Conservation (phyloP, 352 stramenopile species). For the Phytophthora kernoviae region DNA sequence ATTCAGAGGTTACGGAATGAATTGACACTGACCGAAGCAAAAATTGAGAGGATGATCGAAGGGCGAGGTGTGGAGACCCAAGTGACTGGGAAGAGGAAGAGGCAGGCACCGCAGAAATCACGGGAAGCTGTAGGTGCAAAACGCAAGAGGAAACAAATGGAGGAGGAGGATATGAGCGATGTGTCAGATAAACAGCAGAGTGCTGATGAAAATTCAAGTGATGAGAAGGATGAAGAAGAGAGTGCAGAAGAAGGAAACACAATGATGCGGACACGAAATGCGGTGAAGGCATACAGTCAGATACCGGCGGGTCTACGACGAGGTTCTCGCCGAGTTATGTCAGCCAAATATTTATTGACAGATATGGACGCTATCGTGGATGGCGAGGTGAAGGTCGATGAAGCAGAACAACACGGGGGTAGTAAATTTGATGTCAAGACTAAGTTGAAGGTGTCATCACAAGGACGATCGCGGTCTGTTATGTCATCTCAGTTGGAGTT, state of each 20-base stretch:
- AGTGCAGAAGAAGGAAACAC: conserved; percentile 14
- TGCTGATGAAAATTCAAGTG: conserved; percentile 12
- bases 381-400: conserved; percentile 19
- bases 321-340: conserved; percentile 41
- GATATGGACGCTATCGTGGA: conserved; percentile 53
- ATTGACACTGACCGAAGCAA: conserved; percentile 18
- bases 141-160: conserved; percentile 23
- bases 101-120: conserved; percentile 4
- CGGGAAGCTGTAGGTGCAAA: conserved; percentile 32
- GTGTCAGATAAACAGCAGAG: neutral
- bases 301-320: conserved; percentile 24
- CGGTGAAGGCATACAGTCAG: conserved; percentile 44
- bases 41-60: neutral
- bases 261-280: conserved; percentile 22
- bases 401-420: conserved; percentile 8
- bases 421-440: neutral
- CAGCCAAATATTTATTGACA: conserved; percentile 44
- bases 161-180: conserved; percentile 24
- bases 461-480: neutral
- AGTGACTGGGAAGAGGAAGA: conserved; percentile 14
- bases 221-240: conserved; percentile 24
- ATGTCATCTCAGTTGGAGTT: neutral
- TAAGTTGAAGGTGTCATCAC: neutral
- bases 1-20: conserved; percentile 48
- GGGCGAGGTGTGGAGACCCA: conserved; percentile 1